Percentiles rank a stretch among this genome's conserved stretches.
These are phyloP conservation scores for Choricystis sp. DNA, from an alignment of 139 green algal genomes.

Conservation along the genomic window DNA sequence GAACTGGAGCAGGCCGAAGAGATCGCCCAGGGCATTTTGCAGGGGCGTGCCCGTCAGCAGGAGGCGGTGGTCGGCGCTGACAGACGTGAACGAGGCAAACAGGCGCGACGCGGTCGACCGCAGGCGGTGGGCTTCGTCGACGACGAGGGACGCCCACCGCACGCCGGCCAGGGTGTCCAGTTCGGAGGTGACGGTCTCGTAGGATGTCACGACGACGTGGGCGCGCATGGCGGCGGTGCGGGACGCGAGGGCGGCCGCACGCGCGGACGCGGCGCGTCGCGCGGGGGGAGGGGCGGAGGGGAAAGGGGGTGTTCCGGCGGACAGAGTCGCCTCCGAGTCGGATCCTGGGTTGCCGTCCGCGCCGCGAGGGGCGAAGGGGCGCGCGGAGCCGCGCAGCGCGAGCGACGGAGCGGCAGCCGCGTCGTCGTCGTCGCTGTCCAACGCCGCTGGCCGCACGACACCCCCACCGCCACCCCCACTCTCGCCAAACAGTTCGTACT, in stretches of 20 bases:
- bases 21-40: conserved; percentile 6
- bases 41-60: conserved; percentile 17
- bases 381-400: not conserved
- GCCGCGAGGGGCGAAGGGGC: not conserved
- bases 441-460: conserved; percentile 2
- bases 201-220: conserved; percentile 48
- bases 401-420: not conserved
- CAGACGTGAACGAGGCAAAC: conserved; percentile 16
- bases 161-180: conserved; percentile 24
- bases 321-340: not conserved
- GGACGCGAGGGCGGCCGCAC: not conserved
- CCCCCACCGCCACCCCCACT: conserved; percentile 29
- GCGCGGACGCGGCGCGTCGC: too few relatives aligned
- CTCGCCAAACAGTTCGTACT: conserved; percentile 64
- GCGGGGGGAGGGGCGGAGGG: too few relatives aligned
- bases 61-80: conserved; percentile 21
- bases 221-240: conserved; percentile 7
- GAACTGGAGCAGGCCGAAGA: conserved; percentile 18
- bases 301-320: not conserved
- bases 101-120: conserved; percentile 20
- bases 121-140: conserved; percentile 48
- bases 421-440: not conserved
- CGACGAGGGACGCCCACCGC: conserved; percentile 42
- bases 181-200: conserved; percentile 42
- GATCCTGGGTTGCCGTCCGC: not conserved